Base-by-base conservation (phyloP, 371 early-diverging fungal genomes). In the Dinochytrium kinnereticum region DNA sequence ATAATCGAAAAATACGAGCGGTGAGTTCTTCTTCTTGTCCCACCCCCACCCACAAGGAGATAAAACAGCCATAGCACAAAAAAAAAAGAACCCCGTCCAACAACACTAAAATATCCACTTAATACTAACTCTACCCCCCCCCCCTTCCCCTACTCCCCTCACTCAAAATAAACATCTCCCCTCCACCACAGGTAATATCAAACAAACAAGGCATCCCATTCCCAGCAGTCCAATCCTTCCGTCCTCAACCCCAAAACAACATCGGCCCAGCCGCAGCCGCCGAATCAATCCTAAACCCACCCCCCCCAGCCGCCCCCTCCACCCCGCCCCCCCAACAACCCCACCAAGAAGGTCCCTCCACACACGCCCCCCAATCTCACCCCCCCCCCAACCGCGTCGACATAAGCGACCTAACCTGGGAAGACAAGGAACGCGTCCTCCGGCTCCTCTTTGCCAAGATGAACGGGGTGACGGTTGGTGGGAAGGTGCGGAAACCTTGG, bases 361-460 rank as follows among this genome's bases (percentile, higher is more conserved):
- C 64, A 36, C 26, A 3, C 57, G 26, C 15, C 51, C 51, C 40
- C 21, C 68, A n/a, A 17, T 50, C 30, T 19, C 68, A 68, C 13
- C 68, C 3, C 36, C 64, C 28, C 36, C 13, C 64, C 37, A 59
- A 53, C 21, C 69, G 81, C 51, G 69, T 85, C 24, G 87, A 87
- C 61, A 75, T 87, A 30, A 31, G 59, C 26, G 83, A 85, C 1
- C 73, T 87, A 19, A 49, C 64, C 17, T 86, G 85, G 86, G 59
- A 33, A 0, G 86, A 87, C 68, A 84, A 84, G 69, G 87, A 87
- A 70, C 77, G 80, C 44, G 76, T 87, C 17, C 68, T 87, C 69
- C 77, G 86, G 0, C 69, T 86, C 26, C 78, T 87, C 37, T 87
- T 87, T 77, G 85, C 86, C 15, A 81, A 85, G 50, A 86, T 87